phyloP scores from a whole-genome alignment of 2,329 filamentous ascomycete genomes.

The Penicillium sp. region DNA sequence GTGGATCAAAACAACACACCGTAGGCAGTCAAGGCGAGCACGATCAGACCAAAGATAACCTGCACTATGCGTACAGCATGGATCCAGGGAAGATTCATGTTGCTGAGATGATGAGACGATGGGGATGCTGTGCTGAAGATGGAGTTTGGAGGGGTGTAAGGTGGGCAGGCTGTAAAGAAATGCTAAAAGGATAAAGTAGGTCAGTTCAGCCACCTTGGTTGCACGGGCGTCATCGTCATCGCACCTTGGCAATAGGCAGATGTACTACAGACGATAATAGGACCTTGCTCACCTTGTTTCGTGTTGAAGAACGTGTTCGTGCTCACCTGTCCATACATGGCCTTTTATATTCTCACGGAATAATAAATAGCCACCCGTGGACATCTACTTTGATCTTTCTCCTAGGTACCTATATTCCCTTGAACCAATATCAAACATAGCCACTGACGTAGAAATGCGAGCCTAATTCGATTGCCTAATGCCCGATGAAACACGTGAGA shows the following conservation, averaged over 20 bases:
- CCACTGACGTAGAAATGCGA: too few relatives aligned
- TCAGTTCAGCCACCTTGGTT: slow-evolving; percentile 19
- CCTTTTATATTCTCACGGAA: background rate
- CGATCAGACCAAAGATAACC: slow-evolving; percentile 63
- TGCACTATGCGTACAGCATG: slow-evolving; percentile 61
- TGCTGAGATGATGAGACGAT: background rate
- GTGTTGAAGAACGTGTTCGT: background rate
- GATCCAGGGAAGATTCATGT: slow-evolving; percentile 25
- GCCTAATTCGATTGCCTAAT: too few relatives aligned
- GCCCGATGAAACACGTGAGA: too few relatives aligned
- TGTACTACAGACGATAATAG: too few relatives aligned
- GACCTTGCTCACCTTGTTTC: background rate
- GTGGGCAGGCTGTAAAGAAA: background rate
- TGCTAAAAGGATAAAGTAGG: slow-evolving; percentile 1
- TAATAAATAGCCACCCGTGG: background rate
- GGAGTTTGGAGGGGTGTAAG: background rate
- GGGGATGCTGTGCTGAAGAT: background rate
- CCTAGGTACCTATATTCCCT: too few relatives aligned
- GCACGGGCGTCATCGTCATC: slow-evolving; percentile 19
- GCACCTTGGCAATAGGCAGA: slow-evolving; percentile 5
- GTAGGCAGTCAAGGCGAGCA: slow-evolving; percentile 70
- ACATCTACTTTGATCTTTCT: too few relatives aligned
- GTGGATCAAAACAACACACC: slow-evolving; percentile 47
- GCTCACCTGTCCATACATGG: too few relatives aligned
- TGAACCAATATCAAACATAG: too few relatives aligned